Base-by-base conservation (phyloP, 768 basidiomycete genomes). In the Guyanaporus albipodus region DNA sequence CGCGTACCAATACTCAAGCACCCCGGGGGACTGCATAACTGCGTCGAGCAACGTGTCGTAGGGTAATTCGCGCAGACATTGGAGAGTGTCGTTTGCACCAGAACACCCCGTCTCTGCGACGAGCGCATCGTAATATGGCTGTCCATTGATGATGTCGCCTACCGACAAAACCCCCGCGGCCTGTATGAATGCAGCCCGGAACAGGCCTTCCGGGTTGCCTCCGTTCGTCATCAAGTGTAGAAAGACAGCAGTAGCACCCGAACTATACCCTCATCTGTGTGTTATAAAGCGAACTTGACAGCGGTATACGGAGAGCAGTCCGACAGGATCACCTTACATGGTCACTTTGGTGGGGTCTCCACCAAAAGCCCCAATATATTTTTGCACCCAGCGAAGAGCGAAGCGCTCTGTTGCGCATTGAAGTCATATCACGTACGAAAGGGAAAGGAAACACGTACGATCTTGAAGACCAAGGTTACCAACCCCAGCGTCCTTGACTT, bases 331-430 rank as follows among this genome's bases (percentile, higher is more conserved):
- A 2, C 8, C 2, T 28, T 29, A 56, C 55, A 63, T 53, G 5
- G 65, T 56, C 8, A 72, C 72, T 61, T 73, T 70, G 8, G 6
- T 6, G 8, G 36, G 22, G 19, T 37, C 22, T 9, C 36, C 36
- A 2, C 36, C 21, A 9, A 85, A 86, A 0, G 60, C 58, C 11
- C 52, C 67, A 27, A 85, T 81, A 53, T 85, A 77, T 14, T 69
- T 60, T 53, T 83, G 78, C 0, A 85, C 74, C 83, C 76, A 79
- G 54, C 71, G 52, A 15, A 78, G 56, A 0, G 74, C 77, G 15
- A 64, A 49, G 7, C 65, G 54, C 38, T 62, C 61, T 73, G 59
- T 23, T 6, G 4, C 8, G n/a, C 5, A 37, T 2, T n/a, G 27
- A 12, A 29, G 14, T 29, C 28, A 14, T 28, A 31, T 15, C 31